Percentiles rank a stretch among this genome's conserved stretches.
Conservation (phyloP, 306 rosid species). For the Trifolium fragiferum region DNA sequence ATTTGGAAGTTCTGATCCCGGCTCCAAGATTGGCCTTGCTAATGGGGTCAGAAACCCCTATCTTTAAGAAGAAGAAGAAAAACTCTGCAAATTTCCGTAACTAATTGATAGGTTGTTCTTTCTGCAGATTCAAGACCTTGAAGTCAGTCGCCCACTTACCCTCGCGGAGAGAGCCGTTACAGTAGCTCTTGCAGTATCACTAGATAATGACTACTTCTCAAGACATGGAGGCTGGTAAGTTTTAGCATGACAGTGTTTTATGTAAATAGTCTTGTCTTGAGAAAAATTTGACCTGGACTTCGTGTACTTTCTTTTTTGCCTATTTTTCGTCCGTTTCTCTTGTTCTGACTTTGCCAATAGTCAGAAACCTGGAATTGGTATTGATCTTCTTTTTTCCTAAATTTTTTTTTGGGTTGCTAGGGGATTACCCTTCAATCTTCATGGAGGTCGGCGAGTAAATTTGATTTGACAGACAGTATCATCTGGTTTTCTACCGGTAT, state of each 20-base stretch:
- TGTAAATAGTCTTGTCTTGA: conserved; percentile 33
- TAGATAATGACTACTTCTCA: conserved; percentile 96
- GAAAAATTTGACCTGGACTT: conserved; percentile 12
- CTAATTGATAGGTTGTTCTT: conserved; percentile 28
- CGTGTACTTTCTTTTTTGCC: conserved; percentile 9
- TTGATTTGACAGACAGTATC: conserved; percentile 37
- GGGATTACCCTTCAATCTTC: conserved; percentile 71
- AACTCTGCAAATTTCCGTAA: neutral
- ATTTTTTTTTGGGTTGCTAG: conserved; percentile 49
- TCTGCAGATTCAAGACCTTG: conserved; percentile 81
- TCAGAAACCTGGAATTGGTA: conserved; percentile 36
- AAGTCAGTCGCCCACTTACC: conserved; percentile 73
- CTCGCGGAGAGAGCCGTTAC: conserved; percentile 90
- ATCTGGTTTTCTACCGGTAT: conserved; percentile 32
- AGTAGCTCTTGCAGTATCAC: conserved; percentile 96
- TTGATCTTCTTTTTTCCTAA: conserved; percentile 1
- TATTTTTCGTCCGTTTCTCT: conserved; percentile 18
- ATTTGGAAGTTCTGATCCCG: conserved; percentile 82
- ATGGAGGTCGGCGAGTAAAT: conserved; percentile 60
- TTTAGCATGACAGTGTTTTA: conserved; percentile 30
- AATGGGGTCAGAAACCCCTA: conserved; percentile 50
- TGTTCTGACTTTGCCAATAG: conserved; percentile 30
- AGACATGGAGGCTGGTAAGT: conserved; percentile 96
- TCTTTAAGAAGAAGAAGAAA: neutral
- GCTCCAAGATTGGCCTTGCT: conserved; percentile 73